These are phyloP conservation scores for Arthrinium puccinioides DNA, from an alignment of 2,329 filamentous ascomycete genomes.

Conservation along the genomic window DNA sequence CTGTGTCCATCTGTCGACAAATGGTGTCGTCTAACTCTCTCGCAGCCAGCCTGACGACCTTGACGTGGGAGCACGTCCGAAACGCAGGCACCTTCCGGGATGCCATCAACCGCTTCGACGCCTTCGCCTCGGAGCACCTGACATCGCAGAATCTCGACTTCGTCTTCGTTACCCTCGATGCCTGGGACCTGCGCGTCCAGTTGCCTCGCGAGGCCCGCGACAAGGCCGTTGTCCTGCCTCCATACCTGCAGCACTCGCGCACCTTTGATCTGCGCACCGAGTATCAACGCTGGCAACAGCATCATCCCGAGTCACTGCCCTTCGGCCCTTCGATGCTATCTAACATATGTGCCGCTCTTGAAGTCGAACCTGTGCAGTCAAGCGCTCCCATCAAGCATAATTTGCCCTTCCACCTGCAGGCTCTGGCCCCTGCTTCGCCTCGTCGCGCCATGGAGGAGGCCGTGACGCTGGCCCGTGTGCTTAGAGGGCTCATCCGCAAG, in stretches of 20 bases:
- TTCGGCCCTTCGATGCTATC: slow-evolving; percentile 93
- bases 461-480: slow-evolving; percentile 84
- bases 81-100: slow-evolving; percentile 96
- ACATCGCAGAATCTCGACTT: slow-evolving; percentile 90
- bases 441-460: slow-evolving; percentile 97
- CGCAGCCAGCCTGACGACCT: slow-evolving; percentile 89
- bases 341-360: slow-evolving; percentile 96
- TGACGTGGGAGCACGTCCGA: slow-evolving; percentile 98
- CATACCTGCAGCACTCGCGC: slow-evolving; percentile 94
- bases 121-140: slow-evolving; percentile 87
- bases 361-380: slow-evolving; percentile 95
- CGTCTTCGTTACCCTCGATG: slow-evolving; percentile 95
- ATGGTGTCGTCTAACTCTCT: background rate
- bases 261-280: slow-evolving; percentile 96
- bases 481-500: slow-evolving; percentile 89
- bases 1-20: background rate
- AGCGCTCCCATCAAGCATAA: slow-evolving; percentile 99
- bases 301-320: slow-evolving; percentile 93
- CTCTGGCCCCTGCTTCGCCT: slow-evolving; percentile 88
- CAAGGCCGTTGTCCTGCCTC: slow-evolving; percentile 92
- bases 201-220: slow-evolving; percentile 95
- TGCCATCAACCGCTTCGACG: slow-evolving; percentile 89
- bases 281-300: slow-evolving; percentile 97
- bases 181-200: slow-evolving; percentile 97
- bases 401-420: slow-evolving; percentile 94